Percentiles rank a stretch among this genome's conserved stretches.
These are phyloP conservation scores for Gentiana macrophylla DNA, from an alignment of 257 asterid genomes.

Conservation along the genomic window DNA sequence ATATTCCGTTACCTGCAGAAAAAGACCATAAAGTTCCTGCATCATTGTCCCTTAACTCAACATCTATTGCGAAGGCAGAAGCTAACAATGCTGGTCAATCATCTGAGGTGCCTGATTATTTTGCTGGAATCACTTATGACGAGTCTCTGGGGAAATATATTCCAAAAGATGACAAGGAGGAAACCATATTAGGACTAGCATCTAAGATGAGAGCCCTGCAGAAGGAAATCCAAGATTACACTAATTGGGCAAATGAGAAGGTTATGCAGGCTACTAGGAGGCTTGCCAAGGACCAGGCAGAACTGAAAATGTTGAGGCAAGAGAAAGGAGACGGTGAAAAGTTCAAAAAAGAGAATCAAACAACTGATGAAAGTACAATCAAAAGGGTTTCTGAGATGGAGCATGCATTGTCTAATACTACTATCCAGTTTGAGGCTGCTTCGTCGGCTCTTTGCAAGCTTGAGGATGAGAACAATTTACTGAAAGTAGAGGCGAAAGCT, in stretches of 20 bases:
- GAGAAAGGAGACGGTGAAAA: conserved; percentile 55
- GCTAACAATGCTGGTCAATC: conserved; percentile 9
- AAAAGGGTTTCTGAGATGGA: conserved; percentile 67
- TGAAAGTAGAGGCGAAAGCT: conserved; percentile 34
- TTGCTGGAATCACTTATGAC: conserved; percentile 39
- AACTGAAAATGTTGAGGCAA: conserved; percentile 58
- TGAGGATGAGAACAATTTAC: conserved; percentile 31
- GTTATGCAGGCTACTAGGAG: conserved; percentile 62
- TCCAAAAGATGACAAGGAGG: conserved; percentile 46
- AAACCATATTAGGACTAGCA: conserved; percentile 27
- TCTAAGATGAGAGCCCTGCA: conserved; percentile 31
- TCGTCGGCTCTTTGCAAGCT: conserved; percentile 25
- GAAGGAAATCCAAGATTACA: conserved; percentile 49
- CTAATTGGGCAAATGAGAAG: conserved; percentile 63
- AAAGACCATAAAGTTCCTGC: conserved; percentile 15
- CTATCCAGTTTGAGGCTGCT: conserved; percentile 34
- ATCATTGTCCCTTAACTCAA: conserved; percentile 14
- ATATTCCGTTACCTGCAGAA: conserved; percentile 26
- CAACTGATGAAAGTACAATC: conserved; percentile 42
- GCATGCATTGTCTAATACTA: conserved; percentile 37
- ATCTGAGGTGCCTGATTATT: conserved; percentile 25
- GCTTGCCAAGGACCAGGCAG: conserved; percentile 50
- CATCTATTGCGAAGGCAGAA: conserved; percentile 12
- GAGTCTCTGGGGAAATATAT: conserved; percentile 33
- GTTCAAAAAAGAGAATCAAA: conserved; percentile 42